phyloP scores from a whole-genome alignment of 805 yeast genomes.

The Candida boidinii region DNA sequence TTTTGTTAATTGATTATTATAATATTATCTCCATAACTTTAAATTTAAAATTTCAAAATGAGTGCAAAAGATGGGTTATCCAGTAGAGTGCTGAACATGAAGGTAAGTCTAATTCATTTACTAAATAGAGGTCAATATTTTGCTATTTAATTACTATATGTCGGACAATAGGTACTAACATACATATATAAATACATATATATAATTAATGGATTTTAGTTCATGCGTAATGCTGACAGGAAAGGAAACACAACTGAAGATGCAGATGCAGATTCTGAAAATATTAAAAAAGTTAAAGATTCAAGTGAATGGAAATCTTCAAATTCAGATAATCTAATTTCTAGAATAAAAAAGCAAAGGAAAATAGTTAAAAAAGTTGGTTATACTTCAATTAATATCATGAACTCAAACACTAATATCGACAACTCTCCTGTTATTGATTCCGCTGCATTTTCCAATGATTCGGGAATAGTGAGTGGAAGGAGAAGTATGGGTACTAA shows the following conservation, averaged over 20 bases:
- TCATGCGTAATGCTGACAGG: conserved; percentile 41
- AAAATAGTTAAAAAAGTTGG: conserved; percentile 18
- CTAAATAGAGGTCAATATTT: no score
- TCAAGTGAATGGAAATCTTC: conserved; percentile 45
- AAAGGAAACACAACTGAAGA: conserved; percentile 23
- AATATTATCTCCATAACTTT: no score
- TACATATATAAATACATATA: no score
- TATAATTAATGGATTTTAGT: conserved; percentile 16
- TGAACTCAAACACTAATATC: not conserved
- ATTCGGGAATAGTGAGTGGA: conserved; percentile 11
- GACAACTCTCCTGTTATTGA: not conserved
- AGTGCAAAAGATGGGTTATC: conserved; percentile 38
- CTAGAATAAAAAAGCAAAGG: conserved; percentile 10
- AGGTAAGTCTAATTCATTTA: conserved; percentile 18
- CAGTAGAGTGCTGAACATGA: conserved; percentile 77
- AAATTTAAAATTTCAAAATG: no score
- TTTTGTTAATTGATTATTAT: not conserved
- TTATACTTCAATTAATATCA: no score
- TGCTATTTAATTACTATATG: no score
- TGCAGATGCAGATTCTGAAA: conserved; percentile 17
- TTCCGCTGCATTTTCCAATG: no score
- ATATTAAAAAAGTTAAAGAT: conserved; percentile 33
- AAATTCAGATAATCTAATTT: conserved; percentile 17
- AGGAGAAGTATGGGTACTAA: conserved; percentile 22
- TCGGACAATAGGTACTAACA: no score